Base-by-base conservation (phyloP, 352 stramenopile genomes). In the Phytophthora europaea region DNA sequence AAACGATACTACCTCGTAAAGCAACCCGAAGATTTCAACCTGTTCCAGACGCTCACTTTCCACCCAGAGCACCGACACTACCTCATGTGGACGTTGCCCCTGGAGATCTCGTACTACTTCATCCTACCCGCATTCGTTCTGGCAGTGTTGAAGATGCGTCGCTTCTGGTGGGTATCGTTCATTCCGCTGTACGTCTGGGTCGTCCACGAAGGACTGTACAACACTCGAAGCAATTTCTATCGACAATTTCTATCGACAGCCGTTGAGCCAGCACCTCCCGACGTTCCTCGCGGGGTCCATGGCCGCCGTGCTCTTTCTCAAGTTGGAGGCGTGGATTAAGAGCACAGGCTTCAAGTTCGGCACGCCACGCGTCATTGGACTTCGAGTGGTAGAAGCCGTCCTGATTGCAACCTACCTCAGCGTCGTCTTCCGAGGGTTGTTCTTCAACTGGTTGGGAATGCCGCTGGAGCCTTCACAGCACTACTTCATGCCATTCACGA, bases 51-150 rank as follows among this genome's bases (percentile, higher is more conserved):
- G 8, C 64, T 65, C 55, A 65, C 45, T 12, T 65, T 70, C 34
- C 43, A 68, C 18, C 48, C 48, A 1, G 61, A 68, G 20, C 52
- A 70, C 52, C 55, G 54, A 20, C 51, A 65, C 54, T 64, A 28
- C 36, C 15, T 70, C 5, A 54, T 71, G 50, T 71, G 64, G 64
- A 65, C 64, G 36, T 26, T 71, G 8, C 64, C 64, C 0, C 23
- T 71, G 50, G 54, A 71, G 33, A 71, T 71, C 13, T 62, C 63
- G 45, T 70, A 70, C 53, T 70, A 70, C 20, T 70, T 70, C 22
- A 40, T 70, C 12, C 33, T 70, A 5, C 63, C 63, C 13, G 53
- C 36, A 2, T 63, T 70, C n/a, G 62, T 70, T 6, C 7, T 70
- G 31, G 28, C 28, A 5, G 40, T 64, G 53, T 9, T 70, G 3